Evolutionary conservation across 164 flowering plant species (phyloP), one percentile per base, ranked within the genome.

Genomic region (Buxus sempervirens): DNA sequence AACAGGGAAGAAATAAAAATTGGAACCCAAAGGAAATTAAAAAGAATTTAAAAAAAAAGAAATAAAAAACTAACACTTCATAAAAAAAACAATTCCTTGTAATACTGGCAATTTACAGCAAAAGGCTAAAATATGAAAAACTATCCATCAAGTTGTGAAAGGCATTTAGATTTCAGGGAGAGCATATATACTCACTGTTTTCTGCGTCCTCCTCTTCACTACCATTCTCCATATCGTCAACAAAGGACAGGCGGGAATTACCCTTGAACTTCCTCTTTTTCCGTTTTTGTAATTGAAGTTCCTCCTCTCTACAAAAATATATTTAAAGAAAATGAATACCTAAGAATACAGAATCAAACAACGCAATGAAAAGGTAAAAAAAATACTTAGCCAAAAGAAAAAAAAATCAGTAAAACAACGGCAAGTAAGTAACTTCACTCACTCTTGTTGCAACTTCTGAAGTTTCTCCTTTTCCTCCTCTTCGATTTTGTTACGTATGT

Each of bases 381-480:
- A 4, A 6, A 6, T 15, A 2, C 18, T 45, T 45, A 4, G 18
- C 14, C 16, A 45, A 45, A 41, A 41, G 5, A 41, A 41, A 41
- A 41, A 45, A 1, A 10, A 4, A 45, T 10, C 18, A 45, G 14
- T 15, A 5, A 45, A 10, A 10, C 51, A 45, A 45, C 13, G 23
- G 16, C 18, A 60, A 48, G 20, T 16, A 26, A 21, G 27, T 58
- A 22, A 28, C 18, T 66, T 9, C 24, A 86, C 96, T 82, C 74
- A 95, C 98, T 95, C 97, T 82, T 92, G 94, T 62, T 88, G 99
- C 66, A 87, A 76, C 84, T 92, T 95, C 74, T 85, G 96, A 68
- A 89, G 93, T 72, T 92, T 91, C 83, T 95, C 98, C 81, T 92
- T 95, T 80, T 95, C 98, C 80, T 95, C 98, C 78, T 95, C 98